Conservation (phyloP, 495 filamentous ascomycete species). For the Astrothelium subdiscretum region DNA sequence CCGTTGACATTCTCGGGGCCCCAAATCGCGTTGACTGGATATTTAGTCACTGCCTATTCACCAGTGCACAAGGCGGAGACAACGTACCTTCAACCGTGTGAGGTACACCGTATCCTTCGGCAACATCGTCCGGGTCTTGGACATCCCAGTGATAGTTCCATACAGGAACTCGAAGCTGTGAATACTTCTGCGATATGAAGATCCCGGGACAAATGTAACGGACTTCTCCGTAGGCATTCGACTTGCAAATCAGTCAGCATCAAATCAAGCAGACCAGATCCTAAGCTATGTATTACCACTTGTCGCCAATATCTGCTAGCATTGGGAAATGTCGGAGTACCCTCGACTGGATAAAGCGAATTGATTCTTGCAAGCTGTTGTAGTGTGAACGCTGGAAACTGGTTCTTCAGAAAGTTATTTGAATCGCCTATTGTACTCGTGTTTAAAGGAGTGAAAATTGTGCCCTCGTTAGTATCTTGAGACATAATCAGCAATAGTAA, state of each 20-base stretch:
- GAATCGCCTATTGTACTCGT: slow-evolving; percentile 35
- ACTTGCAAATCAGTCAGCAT: background rate
- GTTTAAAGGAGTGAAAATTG: slow-evolving; percentile 44
- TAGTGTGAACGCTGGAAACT: slow-evolving; percentile 48
- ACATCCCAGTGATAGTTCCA: slow-evolving; percentile 59
- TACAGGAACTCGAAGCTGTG: slow-evolving; percentile 3
- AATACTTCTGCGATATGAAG: slow-evolving; percentile 9
- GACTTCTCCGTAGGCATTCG: slow-evolving; percentile 57
- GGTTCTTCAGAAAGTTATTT: slow-evolving; percentile 47
- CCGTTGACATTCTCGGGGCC: slow-evolving; percentile 35
- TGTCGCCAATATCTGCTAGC: slow-evolving; percentile 46
- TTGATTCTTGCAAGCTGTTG: slow-evolving; percentile 46
- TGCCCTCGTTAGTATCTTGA: slow-evolving; percentile 53
- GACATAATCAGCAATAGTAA: background rate
- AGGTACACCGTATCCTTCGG: slow-evolving; percentile 41
- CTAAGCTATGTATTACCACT: slow-evolving; percentile 16
- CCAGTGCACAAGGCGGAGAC: background rate
- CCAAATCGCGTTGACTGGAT: slow-evolving; percentile 46
- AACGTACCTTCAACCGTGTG: slow-evolving; percentile 45
- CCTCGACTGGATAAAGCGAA: slow-evolving; percentile 42
- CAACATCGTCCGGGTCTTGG: slow-evolving; percentile 35
- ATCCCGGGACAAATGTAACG: slow-evolving; percentile 63
- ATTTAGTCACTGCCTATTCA: background rate
- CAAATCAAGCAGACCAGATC: background rate
- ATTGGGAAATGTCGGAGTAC: slow-evolving; percentile 32